A percentile compares a stretch with the other conserved stretches of the same genome.
These are phyloP conservation scores for Simplicillium aogashimaense DNA, from an alignment of 2,329 filamentous ascomycete species.

Conservation along the genomic window DNA sequence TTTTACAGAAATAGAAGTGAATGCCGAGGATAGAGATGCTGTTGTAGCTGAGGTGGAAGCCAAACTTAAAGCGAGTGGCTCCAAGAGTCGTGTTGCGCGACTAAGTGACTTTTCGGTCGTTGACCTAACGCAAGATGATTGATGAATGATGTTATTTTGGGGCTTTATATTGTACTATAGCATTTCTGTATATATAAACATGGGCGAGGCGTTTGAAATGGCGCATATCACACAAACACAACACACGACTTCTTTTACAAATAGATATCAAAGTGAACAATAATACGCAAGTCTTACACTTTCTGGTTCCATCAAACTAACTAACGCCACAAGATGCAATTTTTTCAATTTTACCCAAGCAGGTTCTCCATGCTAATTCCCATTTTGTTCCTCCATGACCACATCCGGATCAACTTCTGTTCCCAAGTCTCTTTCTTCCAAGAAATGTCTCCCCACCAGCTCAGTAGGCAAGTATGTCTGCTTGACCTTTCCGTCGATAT, in stretches of 20 bases:
- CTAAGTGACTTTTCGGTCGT: conserved; percentile 22
- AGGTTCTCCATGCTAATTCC: conserved; percentile 11
- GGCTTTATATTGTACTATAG: too few species aligned
- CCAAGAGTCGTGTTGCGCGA: conserved; percentile 10
- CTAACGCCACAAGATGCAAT: too few species aligned
- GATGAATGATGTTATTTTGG: conserved; percentile 7
- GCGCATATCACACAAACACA: too few species aligned
- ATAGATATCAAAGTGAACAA: too few species aligned
- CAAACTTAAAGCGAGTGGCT: not conserved
- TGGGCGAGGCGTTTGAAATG: too few species aligned
- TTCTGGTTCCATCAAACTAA: too few species aligned
- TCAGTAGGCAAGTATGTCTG: conserved; percentile 87
- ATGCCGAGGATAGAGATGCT: not conserved
- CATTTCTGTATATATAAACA: not conserved
- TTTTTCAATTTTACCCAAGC: not conserved
- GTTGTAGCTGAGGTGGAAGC: conserved; percentile 1
- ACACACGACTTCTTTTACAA: too few species aligned
- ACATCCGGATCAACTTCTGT: conserved; percentile 65
- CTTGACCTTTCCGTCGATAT: conserved; percentile 65
- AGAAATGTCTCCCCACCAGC: conserved; percentile 59
- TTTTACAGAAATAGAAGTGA: conserved; percentile 5
- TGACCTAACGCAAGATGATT: conserved; percentile 18
- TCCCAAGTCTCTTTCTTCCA: conserved; percentile 74
- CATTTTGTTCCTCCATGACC: conserved; percentile 19
- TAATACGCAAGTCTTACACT: too few species aligned